Evolutionary conservation across 202 grass and related monocot species (phyloP).

Genomic region (Setaria italica): DNA sequence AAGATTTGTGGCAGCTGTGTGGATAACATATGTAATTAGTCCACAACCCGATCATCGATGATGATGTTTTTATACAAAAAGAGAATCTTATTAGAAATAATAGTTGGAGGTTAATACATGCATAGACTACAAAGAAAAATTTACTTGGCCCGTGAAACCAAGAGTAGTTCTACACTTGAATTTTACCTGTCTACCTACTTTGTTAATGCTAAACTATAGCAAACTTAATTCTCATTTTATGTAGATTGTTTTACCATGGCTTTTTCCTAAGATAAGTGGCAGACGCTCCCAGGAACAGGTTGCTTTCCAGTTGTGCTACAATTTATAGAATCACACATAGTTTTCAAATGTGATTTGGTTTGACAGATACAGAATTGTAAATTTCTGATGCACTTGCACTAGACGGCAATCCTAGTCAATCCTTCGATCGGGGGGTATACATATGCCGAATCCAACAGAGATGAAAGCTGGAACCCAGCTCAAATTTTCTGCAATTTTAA

Average conservation of each 20-base stretch:
- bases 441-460: background rate
- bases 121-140: background rate
- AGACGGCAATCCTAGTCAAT: no score
- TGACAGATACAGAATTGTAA: no score
- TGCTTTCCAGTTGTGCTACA: background rate
- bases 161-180: background rate
- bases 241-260: background rate
- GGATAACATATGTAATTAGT: background rate
- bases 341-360: no score
- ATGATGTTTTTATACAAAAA: background rate
- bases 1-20: background rate
- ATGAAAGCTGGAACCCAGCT: background rate
- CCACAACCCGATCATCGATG: background rate
- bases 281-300: background rate
- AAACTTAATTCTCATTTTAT: background rate
- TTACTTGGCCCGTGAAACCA: background rate
- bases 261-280: background rate
- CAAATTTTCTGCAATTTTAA: background rate
- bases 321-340: no score
- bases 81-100: background rate
- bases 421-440: no score
- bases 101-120: background rate
- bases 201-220: background rate
- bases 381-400: no score
- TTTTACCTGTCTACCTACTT: background rate